Percentiles rank a stretch among this genome's conserved stretches.
These are phyloP conservation scores for Chaetoceros muelleri DNA, from an alignment of 108 stramenopile genomes.

Conservation along the genomic window DNA sequence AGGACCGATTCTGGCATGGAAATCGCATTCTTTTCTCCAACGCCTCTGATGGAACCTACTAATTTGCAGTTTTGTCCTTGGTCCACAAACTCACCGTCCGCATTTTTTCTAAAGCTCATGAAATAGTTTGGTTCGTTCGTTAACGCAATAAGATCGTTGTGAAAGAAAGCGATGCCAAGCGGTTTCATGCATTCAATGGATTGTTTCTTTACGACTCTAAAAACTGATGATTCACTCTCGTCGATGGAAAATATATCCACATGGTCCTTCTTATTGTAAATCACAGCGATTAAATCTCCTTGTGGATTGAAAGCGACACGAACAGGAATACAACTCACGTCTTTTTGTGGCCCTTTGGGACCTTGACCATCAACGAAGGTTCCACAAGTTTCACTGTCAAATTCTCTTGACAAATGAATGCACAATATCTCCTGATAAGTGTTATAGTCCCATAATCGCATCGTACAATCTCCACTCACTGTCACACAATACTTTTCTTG, in stretches of 20 bases:
- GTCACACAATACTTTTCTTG: constrained; percentile 28
- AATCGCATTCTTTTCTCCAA: constrained; percentile 7
- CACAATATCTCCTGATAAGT: constrained; percentile 21
- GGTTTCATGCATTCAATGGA: constrained; percentile 17
- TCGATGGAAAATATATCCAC: constrained; percentile 3
- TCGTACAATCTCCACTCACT: constrained; percentile 56
- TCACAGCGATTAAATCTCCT: constrained; percentile 7
- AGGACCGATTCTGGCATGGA: constrained; percentile 44
- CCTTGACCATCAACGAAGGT: constrained; percentile 2
- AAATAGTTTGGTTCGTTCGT: constrained; percentile 39
- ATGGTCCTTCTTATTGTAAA: constrained; percentile 2
- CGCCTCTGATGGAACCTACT: constrained; percentile 4
- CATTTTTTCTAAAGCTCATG: constrained; percentile 12
- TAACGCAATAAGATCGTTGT: constrained; percentile 30
- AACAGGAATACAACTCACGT: background rate
- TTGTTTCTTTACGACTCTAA: background rate
- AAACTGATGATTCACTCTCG: background rate
- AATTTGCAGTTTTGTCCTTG: constrained; percentile 7
- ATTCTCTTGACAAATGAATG: constrained; percentile 15
- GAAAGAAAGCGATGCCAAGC: constrained; percentile 21
- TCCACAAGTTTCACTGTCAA: constrained; percentile 6
- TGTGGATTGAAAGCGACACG: background rate
- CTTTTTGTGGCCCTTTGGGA: constrained; percentile 8
- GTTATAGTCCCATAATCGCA: constrained; percentile 59
- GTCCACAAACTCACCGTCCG: constrained; percentile 2